These are phyloP conservation scores for Neonectria faginata DNA, from an alignment of 2,329 filamentous ascomycete species.

Conservation along the genomic window DNA sequence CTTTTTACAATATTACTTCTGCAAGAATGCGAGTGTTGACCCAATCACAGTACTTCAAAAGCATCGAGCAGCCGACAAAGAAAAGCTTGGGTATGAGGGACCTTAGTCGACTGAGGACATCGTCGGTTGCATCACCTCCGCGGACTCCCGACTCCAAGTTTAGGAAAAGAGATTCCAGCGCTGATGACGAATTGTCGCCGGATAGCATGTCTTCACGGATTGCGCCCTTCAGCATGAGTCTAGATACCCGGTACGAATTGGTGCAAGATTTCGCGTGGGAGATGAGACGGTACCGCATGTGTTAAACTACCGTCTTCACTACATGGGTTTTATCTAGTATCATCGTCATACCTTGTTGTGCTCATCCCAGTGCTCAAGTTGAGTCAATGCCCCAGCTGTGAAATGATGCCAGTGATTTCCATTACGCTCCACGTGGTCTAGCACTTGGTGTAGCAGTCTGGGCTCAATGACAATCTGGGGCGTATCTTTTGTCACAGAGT, in stretches of 20 bases:
- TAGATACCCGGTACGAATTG: background rate
- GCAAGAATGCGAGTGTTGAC: background rate
- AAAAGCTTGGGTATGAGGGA: background rate
- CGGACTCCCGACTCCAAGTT: slow-evolving; percentile 2
- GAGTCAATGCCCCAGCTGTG: too few species aligned
- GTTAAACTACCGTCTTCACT: background rate
- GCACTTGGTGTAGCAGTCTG: too few species aligned
- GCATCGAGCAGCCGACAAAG: background rate
- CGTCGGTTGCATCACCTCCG: background rate
- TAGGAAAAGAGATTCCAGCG: background rate
- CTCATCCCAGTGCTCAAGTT: too few species aligned
- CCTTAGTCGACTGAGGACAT: background rate
- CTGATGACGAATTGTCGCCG: slow-evolving; percentile 11
- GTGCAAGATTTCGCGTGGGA: background rate
- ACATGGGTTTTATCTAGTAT: background rate
- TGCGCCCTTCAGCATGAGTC: background rate
- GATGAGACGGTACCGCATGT: background rate
- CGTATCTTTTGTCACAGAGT: too few species aligned
- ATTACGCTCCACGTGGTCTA: too few species aligned
- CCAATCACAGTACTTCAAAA: slow-evolving; percentile 20
- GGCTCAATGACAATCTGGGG: too few species aligned
- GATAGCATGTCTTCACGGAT: slow-evolving; percentile 25
- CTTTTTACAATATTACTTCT: background rate
- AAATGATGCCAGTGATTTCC: too few species aligned
- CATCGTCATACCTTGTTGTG: too few species aligned